Evolutionary conservation across 73 alveolate species (phyloP).

Genomic region (Paramecium sexaurelia): DNA sequence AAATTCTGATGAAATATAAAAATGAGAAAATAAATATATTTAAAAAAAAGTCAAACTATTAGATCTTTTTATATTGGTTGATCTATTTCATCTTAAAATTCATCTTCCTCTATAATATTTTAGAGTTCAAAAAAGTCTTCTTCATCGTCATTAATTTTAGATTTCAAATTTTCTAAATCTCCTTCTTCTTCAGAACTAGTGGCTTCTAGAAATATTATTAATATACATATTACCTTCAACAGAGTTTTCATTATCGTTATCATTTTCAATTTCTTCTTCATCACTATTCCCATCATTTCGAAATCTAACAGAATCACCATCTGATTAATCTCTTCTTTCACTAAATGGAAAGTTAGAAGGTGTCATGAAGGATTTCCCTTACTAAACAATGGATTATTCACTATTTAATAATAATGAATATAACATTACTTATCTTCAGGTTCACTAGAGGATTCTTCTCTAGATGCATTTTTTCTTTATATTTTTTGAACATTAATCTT

Average conservation of each 20-base stretch:
- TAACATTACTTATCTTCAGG: neutral
- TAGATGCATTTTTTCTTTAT: neutral
- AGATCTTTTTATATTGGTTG: neutral
- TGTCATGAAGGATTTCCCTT: constrained; percentile 5
- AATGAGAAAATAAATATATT: neutral
- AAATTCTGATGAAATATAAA: neutral
- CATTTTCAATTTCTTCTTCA: constrained; percentile 32
- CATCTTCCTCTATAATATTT: constrained; percentile 47
- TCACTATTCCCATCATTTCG: constrained; percentile 52
- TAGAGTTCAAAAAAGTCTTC: constrained; percentile 29
- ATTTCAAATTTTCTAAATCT: neutral
- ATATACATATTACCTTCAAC: constrained; percentile 13
- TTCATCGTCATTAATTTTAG: constrained; percentile 15
- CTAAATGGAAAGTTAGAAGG: constrained; percentile 48
- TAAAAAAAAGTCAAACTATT: neutral
- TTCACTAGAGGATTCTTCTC: constrained; percentile 14
- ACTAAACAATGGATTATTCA: neutral
- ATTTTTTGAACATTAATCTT: neutral
- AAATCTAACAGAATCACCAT: constrained; percentile 65
- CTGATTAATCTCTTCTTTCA: constrained; percentile 63
- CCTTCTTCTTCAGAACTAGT: constrained; percentile 44
- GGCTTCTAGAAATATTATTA: neutral
- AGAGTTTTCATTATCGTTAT: neutral
- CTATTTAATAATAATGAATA: neutral
- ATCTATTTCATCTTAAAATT: neutral